phyloP scores from a whole-genome alignment of 2,329 filamentous ascomycete genomes.

The Graphilbum ipis-grandicollis region DNA sequence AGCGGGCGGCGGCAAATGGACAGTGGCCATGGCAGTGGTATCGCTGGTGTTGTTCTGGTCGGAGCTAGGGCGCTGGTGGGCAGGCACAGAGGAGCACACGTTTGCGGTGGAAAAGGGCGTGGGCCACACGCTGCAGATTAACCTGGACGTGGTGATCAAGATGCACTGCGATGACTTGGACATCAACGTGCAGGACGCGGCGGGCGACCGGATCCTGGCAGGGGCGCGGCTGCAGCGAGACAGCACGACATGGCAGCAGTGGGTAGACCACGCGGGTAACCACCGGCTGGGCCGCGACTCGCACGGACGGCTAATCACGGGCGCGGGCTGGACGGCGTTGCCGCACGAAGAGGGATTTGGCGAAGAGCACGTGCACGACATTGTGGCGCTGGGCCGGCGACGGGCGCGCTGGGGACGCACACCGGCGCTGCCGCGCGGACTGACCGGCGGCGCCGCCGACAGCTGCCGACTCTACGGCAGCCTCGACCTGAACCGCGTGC shows the following conservation, averaged over 20 bases:
- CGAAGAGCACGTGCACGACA: constrained; percentile 83
- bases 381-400: constrained; percentile 51
- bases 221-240: constrained; percentile 57
- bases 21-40: constrained; percentile 59
- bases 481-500: constrained; percentile 86
- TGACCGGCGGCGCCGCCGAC: constrained; percentile 37
- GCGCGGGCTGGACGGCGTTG: constrained; percentile 36
- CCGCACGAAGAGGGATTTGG: constrained; percentile 46
- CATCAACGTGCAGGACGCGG: constrained; percentile 91
- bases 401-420: constrained; percentile 59
- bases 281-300: constrained; percentile 40
- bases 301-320: constrained; percentile 35
- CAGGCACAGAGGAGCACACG: constrained; percentile 67
- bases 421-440: constrained; percentile 39
- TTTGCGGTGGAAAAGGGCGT: constrained; percentile 91
- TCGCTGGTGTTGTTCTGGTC: constrained; percentile 60
- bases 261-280: constrained; percentile 54
- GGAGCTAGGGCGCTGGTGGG: constrained; percentile 71
- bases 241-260: constrained; percentile 63
- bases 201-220: constrained; percentile 80
- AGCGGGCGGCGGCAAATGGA: constrained; percentile 83
- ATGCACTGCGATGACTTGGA: constrained; percentile 86
- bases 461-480: constrained; percentile 82
- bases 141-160: constrained; percentile 77
- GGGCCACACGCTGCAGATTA: constrained; percentile 77